A percentile compares a stretch with the other conserved stretches of the same genome.
These are phyloP conservation scores for Paraphoma sp. DNA, from an alignment of 2,329 filamentous ascomycete genomes.

Conservation along the genomic window DNA sequence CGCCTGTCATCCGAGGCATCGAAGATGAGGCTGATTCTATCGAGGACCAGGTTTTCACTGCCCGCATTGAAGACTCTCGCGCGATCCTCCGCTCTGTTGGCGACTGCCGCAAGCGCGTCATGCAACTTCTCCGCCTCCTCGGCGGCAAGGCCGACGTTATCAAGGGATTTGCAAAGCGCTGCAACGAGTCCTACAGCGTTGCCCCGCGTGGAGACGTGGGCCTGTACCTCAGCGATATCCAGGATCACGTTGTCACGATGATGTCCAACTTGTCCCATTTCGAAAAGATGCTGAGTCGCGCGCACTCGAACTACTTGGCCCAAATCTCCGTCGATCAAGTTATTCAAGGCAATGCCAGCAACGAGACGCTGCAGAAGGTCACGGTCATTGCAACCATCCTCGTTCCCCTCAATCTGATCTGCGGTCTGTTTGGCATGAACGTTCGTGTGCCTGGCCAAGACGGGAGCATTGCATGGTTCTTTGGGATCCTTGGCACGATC, in stretches of 20 bases:
- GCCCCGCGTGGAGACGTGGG: conserved; percentile 96
- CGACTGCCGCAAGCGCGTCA: conserved; percentile 89
- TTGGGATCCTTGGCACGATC: conserved; percentile 66
- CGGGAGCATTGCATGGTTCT: conserved; percentile 62
- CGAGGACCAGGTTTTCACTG: conserved; percentile 93
- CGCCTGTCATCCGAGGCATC: conserved; percentile 84
- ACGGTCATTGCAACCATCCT: conserved; percentile 92
- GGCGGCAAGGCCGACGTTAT: conserved; percentile 99
- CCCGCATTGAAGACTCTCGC: conserved; percentile 87
- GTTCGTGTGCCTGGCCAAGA: conserved; percentile 72
- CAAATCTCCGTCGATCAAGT: conserved; percentile 93
- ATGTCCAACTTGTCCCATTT: conserved; percentile 95
- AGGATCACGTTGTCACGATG: conserved; percentile 99
- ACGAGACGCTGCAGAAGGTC: conserved; percentile 91
- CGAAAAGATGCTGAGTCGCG: conserved; percentile 94
- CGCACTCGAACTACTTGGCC: conserved; percentile 94
- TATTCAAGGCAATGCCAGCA: conserved; percentile 84
- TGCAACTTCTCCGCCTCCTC: conserved; percentile 89
- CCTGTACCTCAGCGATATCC: conserved; percentile 94
- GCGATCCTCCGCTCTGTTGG: conserved; percentile 88
- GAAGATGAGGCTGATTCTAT: conserved; percentile 91
- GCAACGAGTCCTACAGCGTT: conserved; percentile 95
- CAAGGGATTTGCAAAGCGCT: conserved; percentile 96
- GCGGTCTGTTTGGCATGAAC: conserved; percentile 88
- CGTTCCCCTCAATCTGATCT: conserved; percentile 94